These are phyloP conservation scores for Moesziomyces aphidis DNA, from an alignment of 1,284 basidiomycete species.

Conservation along the genomic window DNA sequence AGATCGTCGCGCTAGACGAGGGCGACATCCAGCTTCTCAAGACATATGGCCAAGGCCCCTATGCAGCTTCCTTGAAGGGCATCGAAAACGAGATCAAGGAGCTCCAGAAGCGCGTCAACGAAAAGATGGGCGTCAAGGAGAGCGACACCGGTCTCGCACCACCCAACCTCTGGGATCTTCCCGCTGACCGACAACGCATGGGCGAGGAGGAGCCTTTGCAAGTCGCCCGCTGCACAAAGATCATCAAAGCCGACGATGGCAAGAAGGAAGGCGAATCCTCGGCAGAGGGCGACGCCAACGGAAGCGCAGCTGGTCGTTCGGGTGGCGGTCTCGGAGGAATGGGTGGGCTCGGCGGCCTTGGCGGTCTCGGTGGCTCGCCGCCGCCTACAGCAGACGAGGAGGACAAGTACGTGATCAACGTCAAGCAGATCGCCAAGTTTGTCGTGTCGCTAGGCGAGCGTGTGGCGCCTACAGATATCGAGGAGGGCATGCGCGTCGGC, in stretches of 20 bases:
- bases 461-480: slow-evolving; percentile 96
- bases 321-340: slow-evolving; percentile 47
- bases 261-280: slow-evolving; percentile 38
- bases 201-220: slow-evolving; percentile 92
- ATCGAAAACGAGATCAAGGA: slow-evolving; percentile 94
- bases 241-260: slow-evolving; percentile 77
- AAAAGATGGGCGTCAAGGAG: slow-evolving; percentile 97
- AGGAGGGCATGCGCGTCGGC: slow-evolving; percentile 99
- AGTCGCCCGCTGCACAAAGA: slow-evolving; percentile 98
- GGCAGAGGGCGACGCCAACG: slow-evolving; percentile 24
- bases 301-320: slow-evolving; percentile 24
- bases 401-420: slow-evolving; percentile 98
- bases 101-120: slow-evolving; percentile 95
- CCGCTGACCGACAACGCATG: slow-evolving; percentile 78
- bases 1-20: slow-evolving; percentile 84
- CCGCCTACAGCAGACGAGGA: slow-evolving; percentile 87
- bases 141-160: slow-evolving; percentile 96
- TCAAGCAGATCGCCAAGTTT: slow-evolving; percentile 99
- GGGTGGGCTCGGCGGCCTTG: slow-evolving; percentile 52
- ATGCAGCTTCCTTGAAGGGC: slow-evolving; percentile 87
- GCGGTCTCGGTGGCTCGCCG: slow-evolving; percentile 39
- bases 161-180: slow-evolving; percentile 91
- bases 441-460: slow-evolving; percentile 96
- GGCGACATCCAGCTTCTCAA: slow-evolving; percentile 99
- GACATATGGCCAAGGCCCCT: slow-evolving; percentile 99